phyloP scores from a whole-genome alignment of 495 filamentous ascomycete genomes.

The Penicillium cosmopolitanum region DNA sequence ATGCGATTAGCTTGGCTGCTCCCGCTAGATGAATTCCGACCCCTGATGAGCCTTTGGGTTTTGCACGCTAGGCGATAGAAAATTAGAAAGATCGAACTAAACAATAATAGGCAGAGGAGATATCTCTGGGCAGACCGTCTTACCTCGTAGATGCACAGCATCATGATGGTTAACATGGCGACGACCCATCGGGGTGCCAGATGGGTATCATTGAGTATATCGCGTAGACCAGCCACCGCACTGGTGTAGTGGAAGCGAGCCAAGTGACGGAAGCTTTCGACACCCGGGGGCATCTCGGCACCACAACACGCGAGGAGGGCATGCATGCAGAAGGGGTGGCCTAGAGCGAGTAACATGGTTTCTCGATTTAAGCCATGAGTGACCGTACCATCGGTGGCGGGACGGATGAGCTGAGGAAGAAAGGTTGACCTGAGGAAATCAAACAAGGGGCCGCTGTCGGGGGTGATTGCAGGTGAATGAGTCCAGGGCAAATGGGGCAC shows the following conservation, averaged over 20 bases:
- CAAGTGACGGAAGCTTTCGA: conserved; percentile 8
- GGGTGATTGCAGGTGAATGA: conserved; percentile 15
- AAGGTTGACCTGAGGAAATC: conserved; percentile 23
- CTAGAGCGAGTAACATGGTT: conserved; percentile 16
- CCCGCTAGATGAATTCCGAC: conserved; percentile 26
- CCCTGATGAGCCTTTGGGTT: conserved; percentile 16
- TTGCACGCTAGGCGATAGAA: conserved; percentile 18
- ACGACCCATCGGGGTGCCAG: conserved; percentile 11
- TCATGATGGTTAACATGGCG: conserved; percentile 19
- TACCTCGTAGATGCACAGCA: conserved; percentile 32
- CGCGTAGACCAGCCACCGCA: conserved; percentile 19
- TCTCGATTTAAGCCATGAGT: conserved; percentile 19
- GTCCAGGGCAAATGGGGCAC: background rate
- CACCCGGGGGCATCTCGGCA: conserved; percentile 24
- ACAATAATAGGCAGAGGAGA: background rate
- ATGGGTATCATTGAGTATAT: background rate
- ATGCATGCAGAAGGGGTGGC: conserved; percentile 25
- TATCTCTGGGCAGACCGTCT: background rate
- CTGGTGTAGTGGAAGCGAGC: conserved; percentile 20
- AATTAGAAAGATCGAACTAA: conserved; percentile 1
- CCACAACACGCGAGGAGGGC: conserved; percentile 30
- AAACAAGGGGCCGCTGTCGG: conserved; percentile 20
- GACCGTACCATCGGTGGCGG: conserved; percentile 10
- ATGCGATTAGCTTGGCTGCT: conserved; percentile 23
- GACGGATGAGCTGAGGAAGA: conserved; percentile 24